Base-by-base conservation (phyloP, 805 yeast species). In the Metahyphopichia silvanorum region DNA sequence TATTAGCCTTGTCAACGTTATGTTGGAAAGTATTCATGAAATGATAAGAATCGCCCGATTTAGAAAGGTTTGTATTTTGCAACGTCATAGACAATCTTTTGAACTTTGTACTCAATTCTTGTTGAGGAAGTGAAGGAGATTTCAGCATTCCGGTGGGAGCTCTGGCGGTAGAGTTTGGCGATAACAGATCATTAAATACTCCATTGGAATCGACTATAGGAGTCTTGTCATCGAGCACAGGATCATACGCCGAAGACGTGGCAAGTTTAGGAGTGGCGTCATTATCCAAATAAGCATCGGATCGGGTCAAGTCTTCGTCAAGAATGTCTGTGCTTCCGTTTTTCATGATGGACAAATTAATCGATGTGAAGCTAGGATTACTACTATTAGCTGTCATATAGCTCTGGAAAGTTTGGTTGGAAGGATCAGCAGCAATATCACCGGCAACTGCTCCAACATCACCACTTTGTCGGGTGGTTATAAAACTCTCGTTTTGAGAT, bases 21-120 rank as follows among this genome's bases (percentile, higher is more conserved):
- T 61, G 62, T 37, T 60, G 66, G 42, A 67, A 66, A 11, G 54
- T 44, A 29, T 44, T 53, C 53, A 64, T 60, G 38, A 67, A 67
- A 25, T 55, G 49, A 33, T 60, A 49, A 2, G 71, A 66, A 35
- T 65, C 71, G n/a, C 57, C 57, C 4, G 72, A 58, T 1, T 66
- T 53, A 9, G 33, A 33, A 32, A 37, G 37, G 21, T 47, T 44
- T 3, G 57, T 43, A 11, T 55, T 55, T 33, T 58, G 65, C 16
- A 67, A 42, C 1, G 71, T 63, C 29, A 52, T 38, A 1, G 68
- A 60, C 13, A 67, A 49, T 13, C 72, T 29, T 30, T 60, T 58
- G 37, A 67, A 67, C 37, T 63, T 63, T 5, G 40, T 37, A 25
- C 60, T 54, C 17, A 66, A 47, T 22, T 54, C 57, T 31, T 55